Evolutionary conservation across 331 rosid species (phyloP).

Genomic region (Acacia pycnantha): DNA sequence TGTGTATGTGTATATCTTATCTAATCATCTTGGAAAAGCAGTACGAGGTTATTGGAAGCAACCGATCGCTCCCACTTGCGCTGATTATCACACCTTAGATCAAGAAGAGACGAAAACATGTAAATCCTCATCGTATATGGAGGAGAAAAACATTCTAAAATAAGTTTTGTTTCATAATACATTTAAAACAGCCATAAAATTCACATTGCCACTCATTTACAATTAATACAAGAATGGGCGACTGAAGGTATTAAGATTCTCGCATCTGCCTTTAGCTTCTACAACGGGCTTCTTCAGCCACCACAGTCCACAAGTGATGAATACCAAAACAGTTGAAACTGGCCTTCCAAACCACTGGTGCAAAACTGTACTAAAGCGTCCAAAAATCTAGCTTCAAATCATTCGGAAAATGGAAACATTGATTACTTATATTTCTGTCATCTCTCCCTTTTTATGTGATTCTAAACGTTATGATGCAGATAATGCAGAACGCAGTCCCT

Average conservation of each 20-base stretch:
- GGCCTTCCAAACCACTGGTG: conserved; percentile 8
- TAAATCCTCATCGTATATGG: not conserved
- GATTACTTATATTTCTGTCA: not conserved
- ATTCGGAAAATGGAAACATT: not conserved
- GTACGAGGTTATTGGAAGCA: not conserved
- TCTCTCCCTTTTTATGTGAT: not conserved
- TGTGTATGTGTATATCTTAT: not conserved
- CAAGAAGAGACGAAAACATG: not conserved
- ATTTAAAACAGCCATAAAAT: conserved; percentile 11
- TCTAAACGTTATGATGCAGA: conserved; percentile 25
- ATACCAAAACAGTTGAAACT: conserved; percentile 17
- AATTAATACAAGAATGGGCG: conserved; percentile 19
- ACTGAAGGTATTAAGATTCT: not conserved
- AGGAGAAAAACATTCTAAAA: not conserved
- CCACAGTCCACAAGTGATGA: not conserved
- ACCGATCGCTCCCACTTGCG: not conserved
- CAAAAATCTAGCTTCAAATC: conserved; percentile 22
- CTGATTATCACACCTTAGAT: not conserved
- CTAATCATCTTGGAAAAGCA: not conserved
- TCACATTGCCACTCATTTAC: conserved; percentile 32
- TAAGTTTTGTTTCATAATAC: conserved; percentile 4
- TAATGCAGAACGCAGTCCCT: conserved; percentile 31
- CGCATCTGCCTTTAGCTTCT: conserved; percentile 19
- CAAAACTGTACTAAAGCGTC: conserved; percentile 26
- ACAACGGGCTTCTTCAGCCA: conserved; percentile 9